Evolutionary conservation across 2,329 filamentous ascomycete species (phyloP), one percentile per base, ranked within the genome.

Genomic region (Calonectria hawksworthii): DNA sequence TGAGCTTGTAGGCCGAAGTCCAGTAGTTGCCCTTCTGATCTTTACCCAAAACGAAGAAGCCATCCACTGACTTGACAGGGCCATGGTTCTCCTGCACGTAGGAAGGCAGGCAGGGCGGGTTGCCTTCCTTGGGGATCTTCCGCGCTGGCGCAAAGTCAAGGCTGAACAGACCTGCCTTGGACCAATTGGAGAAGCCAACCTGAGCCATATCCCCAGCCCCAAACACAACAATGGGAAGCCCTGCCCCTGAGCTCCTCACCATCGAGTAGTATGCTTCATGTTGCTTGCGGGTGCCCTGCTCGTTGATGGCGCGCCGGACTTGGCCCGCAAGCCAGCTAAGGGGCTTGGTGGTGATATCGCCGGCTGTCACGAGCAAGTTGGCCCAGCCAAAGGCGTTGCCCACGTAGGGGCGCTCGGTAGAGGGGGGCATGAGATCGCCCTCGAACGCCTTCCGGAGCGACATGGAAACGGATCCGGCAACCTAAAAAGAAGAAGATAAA

Each of bases 11-110:
- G 13, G 36, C 50, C n/a, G 73, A 59, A 14, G 41, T 63, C 76
- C 73, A 76, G 34, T 76, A 76, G 52, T 75, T 77, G 9, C 69
- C 75, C 16, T 77, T 77, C 26, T 30, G 41, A 38, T 72, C 70
- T 28, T 67, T 73, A 2, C 56, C 72, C 23, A 70, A 23, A 34
- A 74, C 54, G 21, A 41, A 72, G 21, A 50, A 70, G 1, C 76
- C 66, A 54, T 77, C 61, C 16, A 51, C 70, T 2, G 70, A 51
- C 23, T 44, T 73, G 1, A 70, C 21, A 9, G 59, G 51, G 0
- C 73, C 70, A 9, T 68, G 68, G 0, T 73, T 63, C 52, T 70
- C 38, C 36, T 73, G 70, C 16, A 69, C 68, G 9, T 73, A 64
- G 8, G 47, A 50, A 28, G 74, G 66, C 18, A n/a, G 30, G 3